phyloP scores from a whole-genome alignment of 164 flowering plant species.

The Aristolochia fimbriata region DNA sequence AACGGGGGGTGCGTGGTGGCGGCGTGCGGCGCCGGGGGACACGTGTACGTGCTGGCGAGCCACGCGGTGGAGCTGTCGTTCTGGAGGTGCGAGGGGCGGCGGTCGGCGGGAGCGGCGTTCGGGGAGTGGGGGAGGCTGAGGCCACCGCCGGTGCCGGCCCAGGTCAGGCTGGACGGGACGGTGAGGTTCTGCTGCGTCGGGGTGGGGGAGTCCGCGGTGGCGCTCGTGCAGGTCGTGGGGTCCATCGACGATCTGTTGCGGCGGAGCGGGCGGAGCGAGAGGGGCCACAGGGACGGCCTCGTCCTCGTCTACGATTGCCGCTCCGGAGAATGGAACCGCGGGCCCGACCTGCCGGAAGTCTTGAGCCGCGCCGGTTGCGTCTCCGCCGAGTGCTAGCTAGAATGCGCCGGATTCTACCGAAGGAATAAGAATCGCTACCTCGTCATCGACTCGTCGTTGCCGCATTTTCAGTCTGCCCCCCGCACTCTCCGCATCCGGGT shows the following conservation, averaged over 20 bases:
- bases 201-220: conserved; percentile 52
- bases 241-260: conserved; percentile 64
- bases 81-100: conserved; percentile 61
- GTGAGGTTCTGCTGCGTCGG: conserved; percentile 76
- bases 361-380: conserved; percentile 71
- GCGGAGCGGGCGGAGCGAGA: conserved; percentile 50
- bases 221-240: conserved; percentile 56
- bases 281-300: conserved; percentile 56
- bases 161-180: conserved; percentile 52
- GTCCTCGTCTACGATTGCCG: conserved; percentile 53
- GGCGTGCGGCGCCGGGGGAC: conserved; percentile 54
- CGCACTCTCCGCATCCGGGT: too few species aligned
- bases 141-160: conserved; percentile 66
- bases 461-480: too few species aligned
- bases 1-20: conserved; percentile 94
- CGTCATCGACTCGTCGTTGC: too few species aligned
- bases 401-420: too few species aligned
- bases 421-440: too few species aligned
- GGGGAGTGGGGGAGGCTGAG: conserved; percentile 73
- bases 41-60: conserved; percentile 58
- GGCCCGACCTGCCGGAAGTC: conserved; percentile 56
- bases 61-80: conserved; percentile 87
- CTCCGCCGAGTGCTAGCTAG: conserved; percentile 61
- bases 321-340: conserved; percentile 67
- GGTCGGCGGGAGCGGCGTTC: conserved; percentile 27